Evolutionary conservation across 805 yeast species (phyloP), one percentile per base, ranked within the genome.

Genomic region (Saccharomycopsis babjevae): DNA sequence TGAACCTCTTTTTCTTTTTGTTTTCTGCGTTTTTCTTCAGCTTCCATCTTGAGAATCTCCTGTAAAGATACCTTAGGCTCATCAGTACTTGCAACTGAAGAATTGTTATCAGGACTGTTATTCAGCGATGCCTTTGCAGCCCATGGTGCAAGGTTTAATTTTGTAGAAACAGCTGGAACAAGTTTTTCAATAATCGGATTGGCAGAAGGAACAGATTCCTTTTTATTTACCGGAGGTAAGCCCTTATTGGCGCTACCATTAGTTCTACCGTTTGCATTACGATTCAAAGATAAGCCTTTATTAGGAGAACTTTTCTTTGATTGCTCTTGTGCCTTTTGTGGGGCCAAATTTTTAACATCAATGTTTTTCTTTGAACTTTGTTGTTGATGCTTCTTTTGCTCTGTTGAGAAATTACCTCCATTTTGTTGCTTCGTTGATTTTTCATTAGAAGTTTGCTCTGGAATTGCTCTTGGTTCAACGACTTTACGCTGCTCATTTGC

Each of bases 81-180:
- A 10, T 18, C 15, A 28, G 34, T 55, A 18, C 18, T 36, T 7
- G 54, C 7, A 2, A 15, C 54, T 32, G 42, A 5, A 15, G 52
- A 46, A 4, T 6, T 22, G 11, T 20, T 34, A 7, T 25, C 38
- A 18, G 11, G 16, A 20, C 22, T 18, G 7, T 38, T 4, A 15
- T 34, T 16, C 25, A 67, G 63, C 5, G 67, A 64, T 30, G 69
- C 62, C 25, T 69, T 67, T 1, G 68, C 62, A n/a, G 85, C 85
- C 85, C 85, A 82, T 54, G 86, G 85, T 5, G 85, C 85, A 36
- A 76, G 68, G 55, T 62, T 66, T 18, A 71, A 66, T 36, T 52
- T 64, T 3, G 60, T 39, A 13, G 67, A 11, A 2, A 28, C 55
- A 22, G 59, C 59, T 39, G 62, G 59, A 16, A 57, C 59, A 8